Base-by-base conservation (phyloP, 2,329 filamentous ascomycete genomes). In the Colletotrichum caudatum region DNA sequence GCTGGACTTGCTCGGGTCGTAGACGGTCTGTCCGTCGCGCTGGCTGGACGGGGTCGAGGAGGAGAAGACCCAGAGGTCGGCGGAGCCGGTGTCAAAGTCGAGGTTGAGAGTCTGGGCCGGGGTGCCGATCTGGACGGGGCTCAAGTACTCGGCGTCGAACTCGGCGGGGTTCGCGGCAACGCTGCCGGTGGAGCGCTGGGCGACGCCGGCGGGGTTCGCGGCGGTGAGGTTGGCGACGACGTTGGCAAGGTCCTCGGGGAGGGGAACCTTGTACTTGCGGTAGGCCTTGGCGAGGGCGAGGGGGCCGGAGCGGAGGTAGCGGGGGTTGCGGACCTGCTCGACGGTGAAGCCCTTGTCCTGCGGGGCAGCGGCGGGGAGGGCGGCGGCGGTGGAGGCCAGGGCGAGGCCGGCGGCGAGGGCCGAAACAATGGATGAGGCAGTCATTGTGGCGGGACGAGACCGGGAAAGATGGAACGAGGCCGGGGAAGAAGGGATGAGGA, bases 51-150 rank as follows among this genome's bases (percentile, higher is more conserved):
- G 63, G 26, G 78, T 78, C 59, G 77, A 75, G 66, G 74, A 75
- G 75, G 76, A 77, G 73, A 81, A 82, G 60, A 81, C 79, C 81
- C 80, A 82, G 39, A 68, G 76, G 67, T 86, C 84, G 14, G 83
- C 82, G 2, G 83, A 85, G 1, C 84, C 84, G 1, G 84, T 86
- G 69, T 86, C 83, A 58, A 86, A 83, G 74, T 84, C 80, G 60
- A 86, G 75, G 46, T 82, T 80, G 59, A 85, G 76, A 1, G 80
- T 82, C 74, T 85, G 81, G 5, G 81, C 78, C 11, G 83, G 83
- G 7, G 82, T 82, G 18, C 83, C 83, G n/a, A 85, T 81, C 50
- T 80, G 76, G 16, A 84, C 81, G 6, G 81, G 81, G 3, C 79
- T 78, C 62, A 84, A 69, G 74, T 81, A 84, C 75, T 83, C 81